phyloP scores from a whole-genome alignment of 2,329 filamentous ascomycete genomes.

The Colletotrichum acutatum region DNA sequence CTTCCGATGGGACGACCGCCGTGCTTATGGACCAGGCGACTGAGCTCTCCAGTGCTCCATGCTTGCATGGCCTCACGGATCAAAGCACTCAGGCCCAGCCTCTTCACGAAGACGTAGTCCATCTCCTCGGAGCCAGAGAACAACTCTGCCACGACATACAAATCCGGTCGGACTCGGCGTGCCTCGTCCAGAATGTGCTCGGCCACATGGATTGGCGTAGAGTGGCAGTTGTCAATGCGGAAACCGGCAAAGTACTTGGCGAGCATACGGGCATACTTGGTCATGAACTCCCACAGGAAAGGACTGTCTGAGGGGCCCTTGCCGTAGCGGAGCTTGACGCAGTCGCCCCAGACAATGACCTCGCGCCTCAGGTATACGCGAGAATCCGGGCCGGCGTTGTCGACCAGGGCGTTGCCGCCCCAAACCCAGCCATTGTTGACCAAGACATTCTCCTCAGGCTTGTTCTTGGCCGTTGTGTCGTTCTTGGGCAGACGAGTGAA shows the following conservation, averaged over 20 bases:
- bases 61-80: slow-evolving; percentile 99
- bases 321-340: slow-evolving; percentile 95
- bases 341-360: slow-evolving; percentile 98
- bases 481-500: slow-evolving; percentile 91
- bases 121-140: slow-evolving; percentile 96
- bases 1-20: slow-evolving; percentile 95
- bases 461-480: slow-evolving; percentile 80
- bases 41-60: slow-evolving; percentile 94
- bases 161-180: slow-evolving; percentile 84
- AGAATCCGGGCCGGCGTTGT: slow-evolving; percentile 91
- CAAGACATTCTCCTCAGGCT: slow-evolving; percentile 80
- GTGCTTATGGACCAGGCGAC: slow-evolving; percentile 91
- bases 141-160: slow-evolving; percentile 93
- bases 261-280: slow-evolving; percentile 88
- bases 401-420: slow-evolving; percentile 93
- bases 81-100: slow-evolving; percentile 88
- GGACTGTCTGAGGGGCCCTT: slow-evolving; percentile 84
- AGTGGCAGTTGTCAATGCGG: slow-evolving; percentile 98
- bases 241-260: slow-evolving; percentile 96
- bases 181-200: slow-evolving; percentile 96
- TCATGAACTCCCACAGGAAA: slow-evolving; percentile 96
- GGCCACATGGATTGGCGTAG: slow-evolving; percentile 92
- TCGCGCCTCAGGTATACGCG: slow-evolving; percentile 95
- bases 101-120: slow-evolving; percentile 95
- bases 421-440: slow-evolving; percentile 99